phyloP scores from a whole-genome alignment of 257 asterid species.

The Ballota nigra region DNA sequence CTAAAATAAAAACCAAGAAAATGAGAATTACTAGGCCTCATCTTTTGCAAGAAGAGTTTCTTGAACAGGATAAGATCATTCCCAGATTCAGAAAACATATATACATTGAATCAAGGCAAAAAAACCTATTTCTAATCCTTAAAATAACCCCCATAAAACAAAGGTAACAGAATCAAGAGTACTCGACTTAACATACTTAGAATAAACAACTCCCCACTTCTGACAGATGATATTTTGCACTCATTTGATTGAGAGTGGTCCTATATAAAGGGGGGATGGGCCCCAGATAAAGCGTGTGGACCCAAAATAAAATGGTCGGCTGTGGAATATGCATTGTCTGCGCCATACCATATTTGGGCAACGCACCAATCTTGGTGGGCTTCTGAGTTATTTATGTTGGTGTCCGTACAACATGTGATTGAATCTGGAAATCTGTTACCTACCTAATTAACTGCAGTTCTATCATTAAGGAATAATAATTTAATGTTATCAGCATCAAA shows the following conservation, averaged over 20 bases:
- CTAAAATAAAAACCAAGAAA: not conserved
- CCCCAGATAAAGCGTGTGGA: constrained; percentile 8
- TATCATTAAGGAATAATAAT: too few species aligned
- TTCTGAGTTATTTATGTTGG: not conserved
- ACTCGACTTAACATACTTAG: not conserved
- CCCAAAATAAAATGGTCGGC: not conserved
- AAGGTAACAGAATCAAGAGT: not conserved
- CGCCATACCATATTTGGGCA: not conserved
- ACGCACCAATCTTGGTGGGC: not conserved
- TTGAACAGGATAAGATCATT: not conserved
- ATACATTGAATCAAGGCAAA: not conserved
- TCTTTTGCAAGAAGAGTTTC: not conserved
- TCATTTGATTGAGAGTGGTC: not conserved
- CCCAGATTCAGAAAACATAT: not conserved
- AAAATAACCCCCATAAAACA: not conserved
- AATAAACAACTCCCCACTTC: too few species aligned
- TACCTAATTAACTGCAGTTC: too few species aligned
- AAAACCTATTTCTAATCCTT: not conserved
- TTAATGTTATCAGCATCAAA: too few species aligned
- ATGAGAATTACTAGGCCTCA: not conserved
- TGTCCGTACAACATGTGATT: not conserved
- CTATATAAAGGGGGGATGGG: not conserved
- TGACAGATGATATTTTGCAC: not conserved
- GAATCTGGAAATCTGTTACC: too few species aligned
- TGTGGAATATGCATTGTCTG: not conserved